phyloP scores from a whole-genome alignment of 345 rosid species.

The Citrus medica region DNA sequence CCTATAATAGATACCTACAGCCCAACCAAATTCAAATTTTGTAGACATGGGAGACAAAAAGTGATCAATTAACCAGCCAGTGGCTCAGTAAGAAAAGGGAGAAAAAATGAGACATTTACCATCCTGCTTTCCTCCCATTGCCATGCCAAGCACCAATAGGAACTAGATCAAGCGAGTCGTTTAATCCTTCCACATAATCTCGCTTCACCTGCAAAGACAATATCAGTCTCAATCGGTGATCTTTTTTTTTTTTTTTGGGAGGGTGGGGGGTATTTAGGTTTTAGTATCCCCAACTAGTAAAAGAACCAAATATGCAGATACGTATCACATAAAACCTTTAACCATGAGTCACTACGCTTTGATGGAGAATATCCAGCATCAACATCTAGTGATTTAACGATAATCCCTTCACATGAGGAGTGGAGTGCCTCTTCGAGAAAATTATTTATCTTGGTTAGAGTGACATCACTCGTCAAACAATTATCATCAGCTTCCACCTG shows the following conservation, averaged over 20 bases:
- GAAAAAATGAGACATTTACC: slow-evolving; percentile 39
- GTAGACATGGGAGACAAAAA: neutral
- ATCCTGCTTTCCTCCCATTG: slow-evolving; percentile 93
- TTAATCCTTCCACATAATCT: slow-evolving; percentile 78
- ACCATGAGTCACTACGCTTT: slow-evolving; percentile 84
- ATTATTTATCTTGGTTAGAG: slow-evolving; percentile 40
- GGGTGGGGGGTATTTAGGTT: too few species aligned
- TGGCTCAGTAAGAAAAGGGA: neutral
- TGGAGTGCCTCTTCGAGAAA: slow-evolving; percentile 70
- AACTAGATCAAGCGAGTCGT: slow-evolving; percentile 85
- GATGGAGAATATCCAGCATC: slow-evolving; percentile 79
- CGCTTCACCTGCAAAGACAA: slow-evolving; percentile 65
- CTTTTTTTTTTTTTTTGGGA: too few species aligned
- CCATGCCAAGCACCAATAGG: slow-evolving; percentile 98
- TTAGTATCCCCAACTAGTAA: neutral
- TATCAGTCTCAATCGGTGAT: slow-evolving; percentile 1
- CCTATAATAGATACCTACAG: neutral
- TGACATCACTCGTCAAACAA: slow-evolving; percentile 39
- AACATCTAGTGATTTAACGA: slow-evolving; percentile 68
- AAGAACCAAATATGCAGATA: neutral
- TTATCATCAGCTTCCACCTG: slow-evolving; percentile 66
- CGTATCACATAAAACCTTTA: slow-evolving; percentile 50
- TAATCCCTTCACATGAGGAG: slow-evolving; percentile 83
- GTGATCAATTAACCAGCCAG: neutral
- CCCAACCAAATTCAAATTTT: neutral